Evolutionary conservation across 805 yeast species (phyloP).

Genomic region (Starmerella bombicola): DNA sequence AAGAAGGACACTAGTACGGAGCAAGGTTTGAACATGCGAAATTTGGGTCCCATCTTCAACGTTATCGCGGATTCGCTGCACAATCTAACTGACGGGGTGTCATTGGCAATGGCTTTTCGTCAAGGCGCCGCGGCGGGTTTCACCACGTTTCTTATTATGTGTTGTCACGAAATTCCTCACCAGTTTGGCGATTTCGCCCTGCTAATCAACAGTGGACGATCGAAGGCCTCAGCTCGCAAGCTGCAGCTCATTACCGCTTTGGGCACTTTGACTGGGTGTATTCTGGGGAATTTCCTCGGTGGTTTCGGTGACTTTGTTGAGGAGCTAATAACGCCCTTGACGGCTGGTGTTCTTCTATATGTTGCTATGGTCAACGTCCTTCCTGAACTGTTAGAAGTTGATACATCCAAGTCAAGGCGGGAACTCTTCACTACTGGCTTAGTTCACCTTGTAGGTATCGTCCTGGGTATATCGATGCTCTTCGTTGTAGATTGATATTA

Average conservation of each 20-base stretch:
- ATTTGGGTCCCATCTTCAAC: constrained; percentile 31
- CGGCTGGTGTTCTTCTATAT: constrained; percentile 66
- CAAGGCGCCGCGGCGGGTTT: constrained; percentile 49
- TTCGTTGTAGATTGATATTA: no score
- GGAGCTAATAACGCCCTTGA: constrained; percentile 52
- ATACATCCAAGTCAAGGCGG: constrained; percentile 23
- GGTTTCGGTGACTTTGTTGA: constrained; percentile 27
- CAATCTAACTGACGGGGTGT: constrained; percentile 66
- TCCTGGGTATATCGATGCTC: constrained; percentile 49
- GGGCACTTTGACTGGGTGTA: constrained; percentile 56
- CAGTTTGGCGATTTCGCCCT: constrained; percentile 72
- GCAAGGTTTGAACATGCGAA: background rate
- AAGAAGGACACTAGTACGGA: background rate
- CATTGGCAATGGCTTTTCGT: constrained; percentile 59
- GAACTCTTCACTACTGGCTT: constrained; percentile 31
- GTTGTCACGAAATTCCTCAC: constrained; percentile 71
- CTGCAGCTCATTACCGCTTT: constrained; percentile 52
- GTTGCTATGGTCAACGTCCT: constrained; percentile 65
- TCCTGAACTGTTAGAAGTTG: constrained; percentile 49
- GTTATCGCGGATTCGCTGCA: constrained; percentile 61
- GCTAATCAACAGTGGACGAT: constrained; percentile 53
- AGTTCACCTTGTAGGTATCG: constrained; percentile 39
- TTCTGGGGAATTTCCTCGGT: constrained; percentile 32
- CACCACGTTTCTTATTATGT: constrained; percentile 55
- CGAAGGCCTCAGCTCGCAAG: constrained; percentile 51